These are phyloP conservation scores for Phytopythium helicoides DNA, from an alignment of 352 stramenopile species.

Conservation along the genomic window DNA sequence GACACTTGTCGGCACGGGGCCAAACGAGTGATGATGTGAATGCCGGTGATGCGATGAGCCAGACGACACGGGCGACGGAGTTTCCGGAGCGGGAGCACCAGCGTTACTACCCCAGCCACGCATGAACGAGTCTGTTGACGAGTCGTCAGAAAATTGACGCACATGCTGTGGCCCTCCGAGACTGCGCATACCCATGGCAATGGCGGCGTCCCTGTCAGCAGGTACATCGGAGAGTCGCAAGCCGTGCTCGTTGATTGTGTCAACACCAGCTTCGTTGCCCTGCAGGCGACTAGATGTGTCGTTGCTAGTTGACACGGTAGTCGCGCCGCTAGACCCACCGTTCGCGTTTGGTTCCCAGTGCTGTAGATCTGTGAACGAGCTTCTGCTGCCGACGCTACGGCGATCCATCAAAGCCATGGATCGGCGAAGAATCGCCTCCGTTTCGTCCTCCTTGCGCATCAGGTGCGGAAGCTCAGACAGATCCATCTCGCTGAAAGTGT, in stretches of 20 bases:
- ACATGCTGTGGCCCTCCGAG: slow-evolving; percentile 2
- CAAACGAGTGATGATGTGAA: not conserved
- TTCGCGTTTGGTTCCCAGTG: slow-evolving; percentile 25
- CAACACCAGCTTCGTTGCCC: not conserved
- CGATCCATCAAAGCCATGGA: slow-evolving; percentile 14
- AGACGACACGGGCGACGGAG: slow-evolving; percentile 15
- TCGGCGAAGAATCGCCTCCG: not conserved
- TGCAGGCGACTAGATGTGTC: no score
- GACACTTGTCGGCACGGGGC: not conserved
- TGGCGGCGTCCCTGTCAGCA: slow-evolving; percentile 18
- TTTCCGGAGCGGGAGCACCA: slow-evolving; percentile 3
- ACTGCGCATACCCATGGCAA: slow-evolving; percentile 1
- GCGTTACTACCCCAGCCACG: slow-evolving; percentile 7
- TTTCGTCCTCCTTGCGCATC: slow-evolving; percentile 60
- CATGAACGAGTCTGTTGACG: slow-evolving; percentile 13
- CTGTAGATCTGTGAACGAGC: slow-evolving; percentile 40
- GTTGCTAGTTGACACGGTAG: not conserved
- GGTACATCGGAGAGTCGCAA: slow-evolving; percentile 12
- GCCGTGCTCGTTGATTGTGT: no score
- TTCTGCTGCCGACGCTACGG: slow-evolving; percentile 24
- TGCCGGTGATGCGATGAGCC: slow-evolving; percentile 3
- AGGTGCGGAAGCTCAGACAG: slow-evolving; percentile 67
- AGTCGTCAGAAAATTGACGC: slow-evolving; percentile 17
- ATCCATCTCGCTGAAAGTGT: slow-evolving; percentile 78
- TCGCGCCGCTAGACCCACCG: not conserved